Percentiles rank a stretch among this genome's conserved stretches.
Evolutionary conservation across 176 grass and related monocot species (phyloP).

Genomic region (Oropetium thomaeum): DNA sequence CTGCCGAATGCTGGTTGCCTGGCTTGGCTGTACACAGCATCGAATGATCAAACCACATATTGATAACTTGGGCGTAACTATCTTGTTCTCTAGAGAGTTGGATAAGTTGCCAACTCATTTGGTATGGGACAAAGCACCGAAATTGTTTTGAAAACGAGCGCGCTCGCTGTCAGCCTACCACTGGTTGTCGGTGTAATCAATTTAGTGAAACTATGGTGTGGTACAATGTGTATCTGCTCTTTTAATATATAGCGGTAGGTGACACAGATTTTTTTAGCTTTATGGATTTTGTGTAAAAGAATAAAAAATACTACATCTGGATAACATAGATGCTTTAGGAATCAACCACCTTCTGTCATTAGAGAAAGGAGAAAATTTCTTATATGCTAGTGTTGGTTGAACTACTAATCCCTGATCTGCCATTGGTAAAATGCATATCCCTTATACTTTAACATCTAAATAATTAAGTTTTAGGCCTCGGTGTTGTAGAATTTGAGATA

Average conservation of each 20-base stretch:
- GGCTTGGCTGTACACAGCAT: not conserved
- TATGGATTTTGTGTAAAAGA: no score
- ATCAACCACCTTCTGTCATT: no score
- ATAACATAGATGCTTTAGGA: no score
- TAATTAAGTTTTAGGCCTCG: no score
- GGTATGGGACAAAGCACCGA: conserved; percentile 2
- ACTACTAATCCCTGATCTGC: no score
- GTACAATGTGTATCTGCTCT: not conserved
- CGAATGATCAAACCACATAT: conserved; percentile 8
- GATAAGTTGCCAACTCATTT: conserved; percentile 22
- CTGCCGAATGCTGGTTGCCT: not conserved
- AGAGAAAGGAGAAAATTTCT: no score
- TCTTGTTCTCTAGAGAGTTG: not conserved
- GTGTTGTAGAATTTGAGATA: no score
- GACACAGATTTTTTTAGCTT: no score
- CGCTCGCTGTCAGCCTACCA: conserved; percentile 12
- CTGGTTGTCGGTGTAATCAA: not conserved
- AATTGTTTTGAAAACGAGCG: conserved; percentile 16
- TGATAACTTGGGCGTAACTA: not conserved
- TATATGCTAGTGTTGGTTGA: no score
- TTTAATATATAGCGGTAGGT: not conserved
- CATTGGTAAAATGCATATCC: no score
- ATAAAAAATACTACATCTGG: no score
- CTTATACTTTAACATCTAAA: no score
- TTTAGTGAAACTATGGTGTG: not conserved